These are phyloP conservation scores for Nyctanthes arbortristis DNA, from an alignment of 257 asterid genomes.

Conservation along the genomic window DNA sequence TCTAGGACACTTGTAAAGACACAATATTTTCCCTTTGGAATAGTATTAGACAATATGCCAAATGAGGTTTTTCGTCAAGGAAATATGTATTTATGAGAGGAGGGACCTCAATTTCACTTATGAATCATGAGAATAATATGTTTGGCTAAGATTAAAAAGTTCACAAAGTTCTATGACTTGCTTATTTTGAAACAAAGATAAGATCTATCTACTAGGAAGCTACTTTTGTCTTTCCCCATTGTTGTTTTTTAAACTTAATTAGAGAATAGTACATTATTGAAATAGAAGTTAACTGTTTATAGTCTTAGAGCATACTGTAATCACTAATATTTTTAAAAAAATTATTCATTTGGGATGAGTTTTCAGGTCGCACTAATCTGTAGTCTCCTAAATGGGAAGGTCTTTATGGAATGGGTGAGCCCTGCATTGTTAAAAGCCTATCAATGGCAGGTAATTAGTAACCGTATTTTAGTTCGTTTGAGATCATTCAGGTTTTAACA, in stretches of 20 bases:
- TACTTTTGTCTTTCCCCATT: background rate
- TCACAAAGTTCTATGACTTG: background rate
- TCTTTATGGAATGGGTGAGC: constrained; percentile 97
- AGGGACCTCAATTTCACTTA: no score
- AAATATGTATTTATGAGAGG: no score
- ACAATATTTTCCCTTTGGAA: no score
- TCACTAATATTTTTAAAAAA: background rate
- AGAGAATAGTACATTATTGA: background rate
- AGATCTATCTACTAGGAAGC: background rate
- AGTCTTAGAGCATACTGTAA: background rate
- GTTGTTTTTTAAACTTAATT: no score
- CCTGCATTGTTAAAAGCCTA: constrained; percentile 95
- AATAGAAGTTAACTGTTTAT: background rate
- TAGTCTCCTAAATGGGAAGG: constrained; percentile 85
- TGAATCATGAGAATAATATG: no score
- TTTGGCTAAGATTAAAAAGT: no score
- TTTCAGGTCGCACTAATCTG: constrained; percentile 78
- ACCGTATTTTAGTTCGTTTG: background rate
- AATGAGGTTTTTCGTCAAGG: no score
- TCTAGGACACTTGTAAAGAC: no score
- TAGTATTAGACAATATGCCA: no score
- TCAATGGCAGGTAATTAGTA: constrained; percentile 76
- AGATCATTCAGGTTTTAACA: background rate
- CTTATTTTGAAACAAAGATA: background rate
- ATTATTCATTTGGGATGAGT: background rate